These are phyloP conservation scores for Blastobotrys mokoenaii DNA, from an alignment of 805 yeast species.

Conservation along the genomic window DNA sequence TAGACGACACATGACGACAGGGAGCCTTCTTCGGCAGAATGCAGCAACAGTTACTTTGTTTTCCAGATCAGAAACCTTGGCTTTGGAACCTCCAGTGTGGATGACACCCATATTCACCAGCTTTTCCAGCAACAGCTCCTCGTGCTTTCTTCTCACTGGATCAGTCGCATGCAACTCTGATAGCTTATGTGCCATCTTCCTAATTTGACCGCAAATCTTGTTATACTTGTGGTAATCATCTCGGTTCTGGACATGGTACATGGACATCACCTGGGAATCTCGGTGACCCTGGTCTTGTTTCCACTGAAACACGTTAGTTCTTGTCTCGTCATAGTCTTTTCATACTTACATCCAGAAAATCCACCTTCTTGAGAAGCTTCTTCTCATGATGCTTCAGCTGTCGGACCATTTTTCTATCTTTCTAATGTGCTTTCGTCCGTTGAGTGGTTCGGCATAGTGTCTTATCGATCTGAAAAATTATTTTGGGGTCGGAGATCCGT, in stretches of 20 bases:
- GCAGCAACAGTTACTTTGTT: constrained; percentile 90
- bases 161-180: constrained; percentile 82
- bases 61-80: constrained; percentile 87
- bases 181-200: constrained; percentile 78
- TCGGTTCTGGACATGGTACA: constrained; percentile 87
- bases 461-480: too few species aligned
- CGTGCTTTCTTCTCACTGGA: constrained; percentile 81
- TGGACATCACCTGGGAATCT: constrained; percentile 93
- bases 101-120: constrained; percentile 82
- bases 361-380: constrained; percentile 89
- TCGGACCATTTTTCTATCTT: constrained; percentile 29
- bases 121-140: constrained; percentile 79
- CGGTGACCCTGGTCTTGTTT: constrained; percentile 93
- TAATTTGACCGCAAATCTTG: constrained; percentile 82
- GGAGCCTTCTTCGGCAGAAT: constrained; percentile 82
- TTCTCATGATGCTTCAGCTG: constrained; percentile 90
- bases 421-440: too few species aligned
- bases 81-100: constrained; percentile 49
- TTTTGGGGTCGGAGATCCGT: too few species aligned
- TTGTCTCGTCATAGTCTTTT: too few species aligned
- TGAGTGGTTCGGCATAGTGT: too few species aligned
- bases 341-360: constrained; percentile 60
- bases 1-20: constrained; percentile 88
- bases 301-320: too few species aligned
- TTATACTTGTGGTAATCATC: constrained; percentile 95